Evolutionary conservation across 306 rosid genomes (phyloP), one percentile per base, ranked within the genome.

Genomic region (Trichosanthes truncata): DNA sequence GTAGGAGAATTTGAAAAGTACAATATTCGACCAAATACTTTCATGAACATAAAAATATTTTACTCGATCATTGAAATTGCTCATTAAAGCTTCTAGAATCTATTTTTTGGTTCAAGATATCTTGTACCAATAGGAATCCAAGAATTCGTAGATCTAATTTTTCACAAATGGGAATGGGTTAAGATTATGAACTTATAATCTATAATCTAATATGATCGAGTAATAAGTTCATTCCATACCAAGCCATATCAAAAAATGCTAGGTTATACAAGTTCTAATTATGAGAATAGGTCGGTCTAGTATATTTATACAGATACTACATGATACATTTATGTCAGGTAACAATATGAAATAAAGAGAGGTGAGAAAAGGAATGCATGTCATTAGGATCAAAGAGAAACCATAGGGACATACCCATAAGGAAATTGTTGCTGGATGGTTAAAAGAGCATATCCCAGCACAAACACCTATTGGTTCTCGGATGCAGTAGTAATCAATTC

Each of bases 401-500:
- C 53, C 52, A 29, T 29, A 77, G 79, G 82, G 81, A 48, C 91
- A 53, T 87, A 92, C 97, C 97, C 95, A 92, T 84, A 92, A 83
- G 66, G 92, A 87, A 74, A 86, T 77, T 72, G 74, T 83, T 71
- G 90, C 91, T 45, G 97, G 85, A 84, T 83, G 88, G 83, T 92
- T 87, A 72, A 85, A 56, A 38, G 95, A 85, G 80, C 93, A 92
- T 73, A 92, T 89, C 77, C 97, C 97, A 21, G 92, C 95, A 89
- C 97, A 92, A 83, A 92, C 93, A 72, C 97, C 97, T 51, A 90
- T 90, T 40, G 97, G 97, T 79, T 90, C 97, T 82, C 92, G 84
- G 60, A 92, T 89, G 90, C 85, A 76, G 85, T 81, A 90, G 36
- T 86, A 87, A 84, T 90, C 95, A 79, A 87, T 87, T 68, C 93